Conservation (phyloP, 495 filamentous ascomycete species). For the Penicillium arizonense region DNA sequence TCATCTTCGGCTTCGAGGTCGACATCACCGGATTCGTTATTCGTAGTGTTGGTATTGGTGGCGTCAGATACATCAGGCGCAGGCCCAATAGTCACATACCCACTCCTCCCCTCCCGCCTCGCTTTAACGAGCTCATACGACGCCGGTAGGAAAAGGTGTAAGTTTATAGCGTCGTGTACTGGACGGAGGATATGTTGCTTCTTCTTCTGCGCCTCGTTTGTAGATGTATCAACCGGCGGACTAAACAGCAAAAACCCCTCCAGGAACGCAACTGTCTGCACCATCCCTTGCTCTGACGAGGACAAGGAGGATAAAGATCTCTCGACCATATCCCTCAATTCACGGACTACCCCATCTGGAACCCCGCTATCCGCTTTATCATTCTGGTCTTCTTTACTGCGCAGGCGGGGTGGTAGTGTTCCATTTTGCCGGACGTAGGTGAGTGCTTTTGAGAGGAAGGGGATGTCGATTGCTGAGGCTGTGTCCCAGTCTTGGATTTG, state of each 20-base stretch:
- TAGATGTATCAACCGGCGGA: constrained; percentile 16
- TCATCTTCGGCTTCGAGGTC: constrained; percentile 40
- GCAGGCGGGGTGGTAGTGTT: constrained; percentile 60
- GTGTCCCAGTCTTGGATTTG: constrained; percentile 88
- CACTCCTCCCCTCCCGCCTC: constrained; percentile 68
- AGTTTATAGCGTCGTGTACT: constrained; percentile 60
- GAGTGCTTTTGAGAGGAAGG: constrained; percentile 59
- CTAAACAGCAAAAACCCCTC: constrained; percentile 87
- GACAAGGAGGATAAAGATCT: neutral
- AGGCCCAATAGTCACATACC: constrained; percentile 78
- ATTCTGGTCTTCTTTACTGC: constrained; percentile 79
- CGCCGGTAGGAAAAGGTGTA: constrained; percentile 73
- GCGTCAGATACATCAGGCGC: constrained; percentile 14
- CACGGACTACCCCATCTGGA: constrained; percentile 13
- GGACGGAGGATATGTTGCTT: constrained; percentile 18
- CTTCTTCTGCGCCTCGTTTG: constrained; percentile 6
- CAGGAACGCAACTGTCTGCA: constrained; percentile 48
- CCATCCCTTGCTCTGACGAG: neutral
- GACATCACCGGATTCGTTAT: constrained; percentile 15
- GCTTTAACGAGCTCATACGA: constrained; percentile 57
- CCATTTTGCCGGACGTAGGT: constrained; percentile 62
- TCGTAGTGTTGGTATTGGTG: too few species aligned
- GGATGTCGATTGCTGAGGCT: constrained; percentile 65
- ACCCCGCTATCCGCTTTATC: constrained; percentile 53
- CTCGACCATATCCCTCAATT: constrained; percentile 15